Evolutionary conservation across 345 rosid species (phyloP).

Genomic region (Lumnitzera littorea): DNA sequence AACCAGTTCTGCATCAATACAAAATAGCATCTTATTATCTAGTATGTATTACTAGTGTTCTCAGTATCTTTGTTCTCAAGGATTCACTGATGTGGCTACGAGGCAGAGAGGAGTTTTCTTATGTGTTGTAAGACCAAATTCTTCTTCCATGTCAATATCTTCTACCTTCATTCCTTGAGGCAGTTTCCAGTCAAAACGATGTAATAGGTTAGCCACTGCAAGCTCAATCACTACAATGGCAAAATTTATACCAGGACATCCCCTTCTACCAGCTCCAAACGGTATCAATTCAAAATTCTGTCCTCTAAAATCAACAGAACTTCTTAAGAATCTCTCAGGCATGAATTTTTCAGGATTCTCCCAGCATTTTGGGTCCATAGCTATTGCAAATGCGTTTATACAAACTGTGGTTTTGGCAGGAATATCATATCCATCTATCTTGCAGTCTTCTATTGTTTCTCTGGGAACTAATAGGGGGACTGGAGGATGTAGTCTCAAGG

Average conservation of each 20-base stretch:
- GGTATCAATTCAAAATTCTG: slow-evolving; percentile 42
- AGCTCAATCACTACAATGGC: slow-evolving; percentile 31
- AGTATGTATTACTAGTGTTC: no score
- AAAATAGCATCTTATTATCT: no score
- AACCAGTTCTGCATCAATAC: no score
- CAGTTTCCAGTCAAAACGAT: slow-evolving; percentile 42
- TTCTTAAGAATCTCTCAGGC: slow-evolving; percentile 24
- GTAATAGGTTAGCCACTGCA: slow-evolving; percentile 36
- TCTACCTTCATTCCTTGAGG: slow-evolving; percentile 29
- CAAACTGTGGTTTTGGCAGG: no score
- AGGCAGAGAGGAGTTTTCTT: slow-evolving; percentile 43
- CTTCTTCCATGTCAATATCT: slow-evolving; percentile 48
- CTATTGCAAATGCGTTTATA: no score
- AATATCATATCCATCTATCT: no score
- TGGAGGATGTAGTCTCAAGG: slow-evolving; percentile 7
- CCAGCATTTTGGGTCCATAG: no score
- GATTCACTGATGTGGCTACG: slow-evolving; percentile 10
- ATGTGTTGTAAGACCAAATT: slow-evolving; percentile 27
- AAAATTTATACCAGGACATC: slow-evolving; percentile 49
- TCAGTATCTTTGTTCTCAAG: neutral
- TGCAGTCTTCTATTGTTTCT: neutral
- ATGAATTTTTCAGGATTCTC: no score
- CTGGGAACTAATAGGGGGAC: slow-evolving; percentile 1
- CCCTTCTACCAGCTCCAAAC: slow-evolving; percentile 56
- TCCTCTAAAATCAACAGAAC: slow-evolving; percentile 40